Percentiles rank a stretch among this genome's conserved stretches.
These are phyloP conservation scores for Sporothrix pseudoabietina DNA, from an alignment of 2,329 filamentous ascomycete species.

Conservation along the genomic window DNA sequence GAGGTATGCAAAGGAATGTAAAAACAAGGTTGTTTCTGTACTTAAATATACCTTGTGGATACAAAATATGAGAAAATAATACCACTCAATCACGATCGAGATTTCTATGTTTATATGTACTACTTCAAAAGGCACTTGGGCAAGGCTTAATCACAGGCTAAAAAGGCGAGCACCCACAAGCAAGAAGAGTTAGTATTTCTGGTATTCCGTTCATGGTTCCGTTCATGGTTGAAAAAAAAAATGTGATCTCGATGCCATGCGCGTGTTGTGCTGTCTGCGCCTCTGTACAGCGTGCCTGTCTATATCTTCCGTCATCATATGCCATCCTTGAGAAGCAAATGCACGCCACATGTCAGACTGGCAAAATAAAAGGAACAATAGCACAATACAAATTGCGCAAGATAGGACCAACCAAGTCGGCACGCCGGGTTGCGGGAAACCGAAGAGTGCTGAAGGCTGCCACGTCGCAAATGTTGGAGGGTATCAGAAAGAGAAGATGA, in stretches of 20 bases:
- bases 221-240: background rate
- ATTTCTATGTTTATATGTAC: background rate
- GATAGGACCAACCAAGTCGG: background rate
- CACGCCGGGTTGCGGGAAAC: background rate
- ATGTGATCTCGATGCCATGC: background rate
- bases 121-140: background rate
- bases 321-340: background rate
- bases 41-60: background rate
- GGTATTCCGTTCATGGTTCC: background rate
- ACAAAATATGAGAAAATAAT: background rate
- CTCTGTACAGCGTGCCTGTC: background rate
- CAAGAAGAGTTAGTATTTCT: background rate
- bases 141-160: background rate
- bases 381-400: background rate
- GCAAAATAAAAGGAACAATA: background rate
- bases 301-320: background rate
- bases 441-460: background rate
- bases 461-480: background rate
- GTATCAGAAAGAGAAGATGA: background rate
- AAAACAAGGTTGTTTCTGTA: background rate
- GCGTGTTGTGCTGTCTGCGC: background rate
- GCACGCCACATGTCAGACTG: background rate
- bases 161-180: background rate
- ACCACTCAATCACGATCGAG: background rate
- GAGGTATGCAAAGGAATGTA: conserved; percentile 3